These are phyloP conservation scores for Monosporascus sp. DNA, from an alignment of 2,329 filamentous ascomycete species.

Conservation along the genomic window DNA sequence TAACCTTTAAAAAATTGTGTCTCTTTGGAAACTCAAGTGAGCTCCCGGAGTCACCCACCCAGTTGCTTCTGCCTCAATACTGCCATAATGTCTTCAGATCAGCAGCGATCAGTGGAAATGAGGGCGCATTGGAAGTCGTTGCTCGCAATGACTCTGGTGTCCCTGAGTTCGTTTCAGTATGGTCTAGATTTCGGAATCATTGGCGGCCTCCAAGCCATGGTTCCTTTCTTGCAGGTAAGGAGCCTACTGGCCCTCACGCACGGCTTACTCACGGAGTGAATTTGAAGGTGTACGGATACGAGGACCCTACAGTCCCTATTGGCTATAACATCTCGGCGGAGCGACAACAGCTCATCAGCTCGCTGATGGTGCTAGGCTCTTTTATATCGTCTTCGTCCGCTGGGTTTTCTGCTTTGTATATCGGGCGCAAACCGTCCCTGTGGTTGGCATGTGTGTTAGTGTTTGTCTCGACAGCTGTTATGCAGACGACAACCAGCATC, in stretches of 20 bases:
- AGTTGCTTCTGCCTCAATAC: neutral
- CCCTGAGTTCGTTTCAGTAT: conserved; percentile 28
- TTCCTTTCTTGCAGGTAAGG: conserved; percentile 25
- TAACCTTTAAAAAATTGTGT: no score
- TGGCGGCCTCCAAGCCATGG: conserved; percentile 28
- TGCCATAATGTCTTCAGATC: conserved; percentile 14
- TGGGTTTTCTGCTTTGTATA: conserved; percentile 32
- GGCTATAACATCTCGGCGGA: conserved; percentile 29
- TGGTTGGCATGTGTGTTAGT: conserved; percentile 33
- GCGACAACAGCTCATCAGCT: conserved; percentile 43
- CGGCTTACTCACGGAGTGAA: no score
- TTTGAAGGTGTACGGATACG: conserved; percentile 20
- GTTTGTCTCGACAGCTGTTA: conserved; percentile 41
- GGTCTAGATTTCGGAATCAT: conserved; percentile 29
- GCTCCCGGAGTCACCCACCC: no score
- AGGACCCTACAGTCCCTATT: conserved; percentile 17
- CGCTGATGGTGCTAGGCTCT: conserved; percentile 42
- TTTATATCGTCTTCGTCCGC: conserved; percentile 39
- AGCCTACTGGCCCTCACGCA: neutral
- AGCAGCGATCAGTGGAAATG: conserved; percentile 12
- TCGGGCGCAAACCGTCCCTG: conserved; percentile 31
- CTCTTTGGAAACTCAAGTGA: no score
- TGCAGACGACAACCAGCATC: conserved; percentile 44
- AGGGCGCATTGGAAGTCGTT: conserved; percentile 23
- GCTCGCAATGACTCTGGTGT: conserved; percentile 21